Evolutionary conservation across 2,329 filamentous ascomycete species (phyloP), one percentile per base, ranked within the genome.

Genomic region (Aphanoascus verrucosus): DNA sequence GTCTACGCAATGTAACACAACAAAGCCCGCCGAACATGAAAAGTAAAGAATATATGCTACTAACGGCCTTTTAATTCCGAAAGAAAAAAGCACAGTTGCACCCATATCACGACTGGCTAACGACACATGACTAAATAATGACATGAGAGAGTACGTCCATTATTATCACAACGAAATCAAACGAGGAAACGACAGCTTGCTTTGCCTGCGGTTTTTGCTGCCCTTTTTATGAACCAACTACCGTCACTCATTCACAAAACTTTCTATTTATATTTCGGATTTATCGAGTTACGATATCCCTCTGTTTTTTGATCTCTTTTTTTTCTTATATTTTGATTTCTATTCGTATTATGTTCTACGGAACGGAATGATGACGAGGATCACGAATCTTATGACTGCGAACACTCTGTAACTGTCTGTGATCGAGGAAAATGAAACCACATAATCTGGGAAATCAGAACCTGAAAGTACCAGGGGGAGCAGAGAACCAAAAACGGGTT

Each of bases 1-100:
- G 54, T 53, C 53, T 37, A 51, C 53, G 51, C 57, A 38, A 56
- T 53, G 50, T 59, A 57, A 49, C 55, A 52, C 45, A 23, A 28
- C 11, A 46, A 14, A n/a, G 2, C 17, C 32, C 9, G 19, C 42
- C 19, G 23, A 35, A 41, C 15, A 9, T 15, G 38, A 12, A 19
- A 43, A 46, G 23, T n/a, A 28, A 28, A 28, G 23, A 42, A n/a
- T 51, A 44, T 45, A 52, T 52, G 41, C 41, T 35, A 19, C 40
- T 32, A 46, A 52, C 35, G 41, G 34, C 50, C 49, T n/a, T 20
- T 46, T 46, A 41, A 52, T 37, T 46, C 12, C 31, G n/a, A 37
- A 35, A 28, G 19, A 37, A 45, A 41, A 31, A 45, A 19, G 9
- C 32, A 15, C 45, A 47, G 17, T 38, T 46, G 17, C 9, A 12